Base-by-base conservation (phyloP, 805 yeast species). In the Wickerhamomyces subpelliculosus region DNA sequence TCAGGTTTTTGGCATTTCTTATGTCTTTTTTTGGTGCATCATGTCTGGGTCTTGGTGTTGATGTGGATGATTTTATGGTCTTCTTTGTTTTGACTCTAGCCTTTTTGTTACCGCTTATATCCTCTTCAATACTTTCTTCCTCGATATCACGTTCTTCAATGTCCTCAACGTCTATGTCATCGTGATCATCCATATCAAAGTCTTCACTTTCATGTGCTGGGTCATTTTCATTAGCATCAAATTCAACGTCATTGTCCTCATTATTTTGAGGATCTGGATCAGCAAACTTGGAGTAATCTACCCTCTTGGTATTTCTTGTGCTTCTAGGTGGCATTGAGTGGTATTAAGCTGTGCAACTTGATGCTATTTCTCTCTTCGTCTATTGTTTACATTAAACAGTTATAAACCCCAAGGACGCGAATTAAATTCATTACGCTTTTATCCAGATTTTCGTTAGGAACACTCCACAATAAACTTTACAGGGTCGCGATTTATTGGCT, bases 1-100 rank as follows among this genome's bases (percentile, higher is more conserved):
- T 61, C 12, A 61, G 35, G 28, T 58, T 61, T 35, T 55, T 61
- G 25, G 18, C 42, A 4, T 43, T 46, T 30, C 51, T 53, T 17
- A 46, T 35, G 10, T 43, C 54, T 5, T 47, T 42, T 27, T 45
- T 50, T 8, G 55, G 42, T 1, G 44, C 37, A 9, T 48, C 11
- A 13, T 12, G 13, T 19, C 33, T 35, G 18, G 37, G 32, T n/a
- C 25, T 27, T 16, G 26, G 34, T 26, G 30, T 35, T 27, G 34
- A 28, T 25, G 18, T 35, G 24, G 37, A 37, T 6, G 31, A 13
- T 22, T 19, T 40, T 21, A 26, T 28, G 27, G 18, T 12, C 20
- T 30, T 37, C 13, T 32, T 23, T 34, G 17, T 27, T 32, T 32
- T 27, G 21, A 31, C 30, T 35, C 20, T 34, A 20, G 25, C 27